Evolutionary conservation across 352 stramenopile species (phyloP), one percentile per base, ranked within the genome.

Genomic region (Plasmopara viticola): DNA sequence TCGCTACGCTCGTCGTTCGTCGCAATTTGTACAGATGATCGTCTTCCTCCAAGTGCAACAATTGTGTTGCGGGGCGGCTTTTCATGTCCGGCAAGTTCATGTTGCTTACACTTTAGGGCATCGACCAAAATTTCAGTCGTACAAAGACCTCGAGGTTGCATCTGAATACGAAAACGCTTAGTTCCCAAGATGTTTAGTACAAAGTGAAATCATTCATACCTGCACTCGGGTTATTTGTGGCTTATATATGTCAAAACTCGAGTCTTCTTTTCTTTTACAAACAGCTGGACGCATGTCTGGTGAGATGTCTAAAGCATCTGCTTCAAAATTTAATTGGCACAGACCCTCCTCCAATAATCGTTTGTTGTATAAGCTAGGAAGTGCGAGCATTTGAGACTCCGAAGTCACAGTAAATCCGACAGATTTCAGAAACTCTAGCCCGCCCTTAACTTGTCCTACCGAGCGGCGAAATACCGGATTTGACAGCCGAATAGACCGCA

Each of bases 141-240:
- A 50, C 84, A 92, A 4, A 78, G 68, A 1, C 84, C 84, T 34
- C 84, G 72, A 18, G 84, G 84, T 57, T 95, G 84, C 50, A 86
- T 86, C 72, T 91, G 45, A 70, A 25, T 40, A 48, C 18, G 48
- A 8, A 44, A 41, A 14, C 30, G 17, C 4, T 56, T 44, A 51
- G 12, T 48, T 44, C 31, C 31, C 10, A 35, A 43, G 15, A 17
- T n/a, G 35, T 40, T 41, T 15, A 34, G 33, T 40, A 37, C 28
- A 40, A 41, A 39, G 20, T 35, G 44, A 1, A 15, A 43, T 34
- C 14, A 46, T 12, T 53, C 48, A 28, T 56, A 86, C 78, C 71
- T 88, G 77, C 54, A 88, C 72, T 15, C 85, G 77, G 8, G 79
- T 92, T 59, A 95, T 95, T 45, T 90, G 76, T 1, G 85, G 53